These are phyloP conservation scores for Mycosphaerella sp. DNA, from an alignment of 2,329 filamentous ascomycete genomes.

Conservation along the genomic window DNA sequence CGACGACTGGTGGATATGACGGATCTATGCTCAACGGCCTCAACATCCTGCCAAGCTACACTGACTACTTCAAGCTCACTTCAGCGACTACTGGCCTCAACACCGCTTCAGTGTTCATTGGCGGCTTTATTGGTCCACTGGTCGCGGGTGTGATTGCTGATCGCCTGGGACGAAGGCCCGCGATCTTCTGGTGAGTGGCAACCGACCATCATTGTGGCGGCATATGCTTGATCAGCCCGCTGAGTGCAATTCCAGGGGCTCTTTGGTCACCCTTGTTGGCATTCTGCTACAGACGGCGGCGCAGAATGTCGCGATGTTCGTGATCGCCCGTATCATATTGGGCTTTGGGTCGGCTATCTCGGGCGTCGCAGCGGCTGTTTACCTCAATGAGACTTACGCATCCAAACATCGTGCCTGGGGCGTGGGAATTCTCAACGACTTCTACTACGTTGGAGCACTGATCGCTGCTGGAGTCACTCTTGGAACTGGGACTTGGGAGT, in stretches of 20 bases:
- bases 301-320: constrained; percentile 42
- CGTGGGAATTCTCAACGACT: constrained; percentile 39
- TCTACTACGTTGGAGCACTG: constrained; percentile 38
- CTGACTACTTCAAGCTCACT: constrained; percentile 52
- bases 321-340: constrained; percentile 40
- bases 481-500: constrained; percentile 39
- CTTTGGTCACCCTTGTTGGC: constrained; percentile 40
- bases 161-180: not conserved
- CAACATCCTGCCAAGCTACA: constrained; percentile 53
- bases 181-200: not conserved
- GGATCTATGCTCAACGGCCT: constrained; percentile 51
- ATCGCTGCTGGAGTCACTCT: constrained; percentile 46
- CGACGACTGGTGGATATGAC: not conserved
- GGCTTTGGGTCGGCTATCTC: constrained; percentile 44
- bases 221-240: too few species aligned
- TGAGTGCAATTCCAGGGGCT: not conserved
- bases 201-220: too few species aligned
- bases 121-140: constrained; percentile 33
- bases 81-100: constrained; percentile 50
- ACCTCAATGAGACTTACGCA: constrained; percentile 47
- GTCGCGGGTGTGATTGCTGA: not conserved
- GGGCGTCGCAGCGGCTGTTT: constrained; percentile 43
- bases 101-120: constrained; percentile 52
- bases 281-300: constrained; percentile 45
- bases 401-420: constrained; percentile 43